These are phyloP conservation scores for Tylopilus subfusipes DNA, from an alignment of 768 basidiomycete genomes.

Conservation along the genomic window DNA sequence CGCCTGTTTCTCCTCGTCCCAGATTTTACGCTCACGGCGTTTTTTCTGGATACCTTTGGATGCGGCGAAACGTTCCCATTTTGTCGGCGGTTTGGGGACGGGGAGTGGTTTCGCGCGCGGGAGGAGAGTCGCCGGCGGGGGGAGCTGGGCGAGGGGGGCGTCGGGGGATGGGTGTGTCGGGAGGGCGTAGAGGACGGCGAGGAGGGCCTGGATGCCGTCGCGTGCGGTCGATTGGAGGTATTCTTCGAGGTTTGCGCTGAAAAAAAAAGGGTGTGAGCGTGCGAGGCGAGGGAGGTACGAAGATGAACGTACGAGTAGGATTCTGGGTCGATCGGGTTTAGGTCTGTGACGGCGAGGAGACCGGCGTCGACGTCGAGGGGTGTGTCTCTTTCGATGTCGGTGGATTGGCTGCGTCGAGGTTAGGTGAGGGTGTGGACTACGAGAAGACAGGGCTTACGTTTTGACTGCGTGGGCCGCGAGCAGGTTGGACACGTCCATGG, in stretches of 20 bases:
- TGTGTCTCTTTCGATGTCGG: slow-evolving; percentile 72
- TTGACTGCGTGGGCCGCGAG: slow-evolving; percentile 70
- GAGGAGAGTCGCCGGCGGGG: slow-evolving; percentile 68
- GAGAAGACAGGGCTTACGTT: slow-evolving; percentile 46
- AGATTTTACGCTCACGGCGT: slow-evolving; percentile 73
- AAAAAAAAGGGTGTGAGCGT: too few species aligned
- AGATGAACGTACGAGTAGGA: slow-evolving; percentile 59
- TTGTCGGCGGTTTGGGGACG: slow-evolving; percentile 87
- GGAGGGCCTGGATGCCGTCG: slow-evolving; percentile 77
- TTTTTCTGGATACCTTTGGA: slow-evolving; percentile 90
- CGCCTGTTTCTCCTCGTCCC: slow-evolving; percentile 93
- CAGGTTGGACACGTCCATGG: slow-evolving; percentile 37
- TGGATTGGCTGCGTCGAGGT: slow-evolving; percentile 50
- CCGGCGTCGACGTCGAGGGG: slow-evolving; percentile 81
- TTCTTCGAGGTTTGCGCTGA: slow-evolving; percentile 72
- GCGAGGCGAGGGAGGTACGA: too few species aligned
- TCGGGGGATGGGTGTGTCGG: slow-evolving; percentile 72
- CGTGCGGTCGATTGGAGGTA: slow-evolving; percentile 77
- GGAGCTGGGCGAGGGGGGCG: slow-evolving; percentile 81
- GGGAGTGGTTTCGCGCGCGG: slow-evolving; percentile 93
- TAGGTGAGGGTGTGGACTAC: background rate
- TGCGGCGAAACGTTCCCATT: slow-evolving; percentile 95
- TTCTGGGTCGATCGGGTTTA: slow-evolving; percentile 80
- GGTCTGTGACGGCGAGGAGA: slow-evolving; percentile 81
- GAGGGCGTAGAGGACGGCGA: slow-evolving; percentile 76